phyloP scores from a whole-genome alignment of 116 monocot species.

The Zostera marina region DNA sequence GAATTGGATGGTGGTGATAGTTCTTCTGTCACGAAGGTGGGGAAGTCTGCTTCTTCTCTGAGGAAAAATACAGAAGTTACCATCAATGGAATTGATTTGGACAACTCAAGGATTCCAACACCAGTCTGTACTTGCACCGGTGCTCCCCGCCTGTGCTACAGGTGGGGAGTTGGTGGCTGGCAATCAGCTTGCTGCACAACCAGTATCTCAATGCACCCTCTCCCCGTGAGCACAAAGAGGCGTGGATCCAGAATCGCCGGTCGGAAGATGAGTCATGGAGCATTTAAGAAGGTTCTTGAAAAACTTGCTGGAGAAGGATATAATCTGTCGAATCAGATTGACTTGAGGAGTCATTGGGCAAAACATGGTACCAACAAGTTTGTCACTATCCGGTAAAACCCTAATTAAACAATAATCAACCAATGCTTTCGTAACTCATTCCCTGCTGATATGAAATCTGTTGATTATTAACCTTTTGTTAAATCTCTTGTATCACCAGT shows the following conservation, averaged over 20 bases:
- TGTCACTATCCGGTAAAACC: constrained; percentile 7
- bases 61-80: constrained; percentile 1
- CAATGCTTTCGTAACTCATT: too few species aligned
- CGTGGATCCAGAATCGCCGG: constrained; percentile 9
- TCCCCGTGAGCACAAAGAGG: constrained; percentile 10
- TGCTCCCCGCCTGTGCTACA: constrained; percentile 4
- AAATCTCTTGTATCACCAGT: too few species aligned
- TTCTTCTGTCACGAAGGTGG: not conserved
- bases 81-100: constrained; percentile 10
- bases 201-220: constrained; percentile 11
- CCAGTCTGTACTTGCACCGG: constrained; percentile 12
- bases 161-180: constrained; percentile 12
- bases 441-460: too few species aligned
- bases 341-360: constrained; percentile 13
- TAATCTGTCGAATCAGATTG: constrained; percentile 8
- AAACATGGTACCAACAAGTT: constrained; percentile 15
- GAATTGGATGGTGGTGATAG: not conserved
- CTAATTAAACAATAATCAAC: too few species aligned
- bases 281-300: constrained; percentile 11
- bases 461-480: too few species aligned
- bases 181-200: constrained; percentile 14
- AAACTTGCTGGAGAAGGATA: constrained; percentile 11
- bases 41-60: not conserved
- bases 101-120: constrained; percentile 7
- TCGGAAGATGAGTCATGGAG: constrained; percentile 11